Evolutionary conservation across 2,329 filamentous ascomycete genomes (phyloP), one percentile per base, ranked within the genome.

Genomic region (Pezicula carpinea): DNA sequence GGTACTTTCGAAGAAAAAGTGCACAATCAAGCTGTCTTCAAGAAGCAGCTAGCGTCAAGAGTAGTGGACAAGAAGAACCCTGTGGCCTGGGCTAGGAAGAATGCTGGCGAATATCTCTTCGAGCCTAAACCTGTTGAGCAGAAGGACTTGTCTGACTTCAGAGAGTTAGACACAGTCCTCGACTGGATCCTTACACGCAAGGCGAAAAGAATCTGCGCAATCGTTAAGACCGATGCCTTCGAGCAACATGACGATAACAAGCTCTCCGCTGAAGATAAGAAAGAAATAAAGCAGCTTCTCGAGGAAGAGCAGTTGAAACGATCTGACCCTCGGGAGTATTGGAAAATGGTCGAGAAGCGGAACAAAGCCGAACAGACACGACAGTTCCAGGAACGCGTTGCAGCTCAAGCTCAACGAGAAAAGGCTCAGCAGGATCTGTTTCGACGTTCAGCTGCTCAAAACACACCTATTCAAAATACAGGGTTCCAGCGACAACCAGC

Each of bases 1-100:
- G 90, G 89, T 2, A 93, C 89, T 0, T 90, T 85, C 55, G 90
- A 96, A 63, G 79, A 85, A 34, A 75, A 76, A 8, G 69, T 95
- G 39, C 81, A 90, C 56, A 85, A 88, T 64, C 82, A 80, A 51
- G 76, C 83, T 2, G 71, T 95, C 2, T 95, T 90, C 76, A 96
- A 96, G 65, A 83, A 76, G 26, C 87, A 93, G 61, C 73, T 96
- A 38, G 80, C 88, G 4, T 80, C 79, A 33, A 80, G 88, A 13
- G 87, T 95, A 1, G 84, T 96, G 4, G 91, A 96, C 66, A 83
- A 89, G 62, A 89, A 86, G 66, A 89, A 88, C 42, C 82, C 85
- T 0, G 67, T 82, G n/a, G 80, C 85, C 6, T 80, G 75, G 64
- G 82, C 87, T 0, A 73, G 75, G 17, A 79, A 76, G 43, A 71